Base-by-base conservation (phyloP, 306 rosid genomes). In the Lathyrus aphaca region DNA sequence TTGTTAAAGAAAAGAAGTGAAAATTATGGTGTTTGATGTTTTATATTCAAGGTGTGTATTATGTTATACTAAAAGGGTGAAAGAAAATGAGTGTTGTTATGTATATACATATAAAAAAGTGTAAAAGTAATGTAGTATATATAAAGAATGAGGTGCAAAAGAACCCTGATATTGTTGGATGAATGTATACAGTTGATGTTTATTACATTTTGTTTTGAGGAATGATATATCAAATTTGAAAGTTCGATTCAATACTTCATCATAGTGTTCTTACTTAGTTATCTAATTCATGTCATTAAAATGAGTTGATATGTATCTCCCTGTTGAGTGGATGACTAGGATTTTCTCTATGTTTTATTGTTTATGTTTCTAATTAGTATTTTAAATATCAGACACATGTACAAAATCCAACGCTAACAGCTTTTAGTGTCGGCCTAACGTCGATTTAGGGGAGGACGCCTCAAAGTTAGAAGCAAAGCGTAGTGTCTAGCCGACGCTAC, bases 1-100 rank as follows among this genome's bases (percentile, higher is more conserved):
- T 73, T 51, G 56, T 51, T 51, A 64, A 64, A 40, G 18, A 64
- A 39, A 64, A 38, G 8, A 63, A 50, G 55, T 73, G 30, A 23
- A 49, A 38, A 16, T n/a, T 61, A 12, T 37, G 27, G 48, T 37
- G 66, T 9, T 37, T 37, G 29, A 37, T 16, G 46, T 15, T 59
- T 59, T 14, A 15, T 43, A 32, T 59, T 59, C 25, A 59, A 32
- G 43, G 37, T 1, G 7, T 16, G 0, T 53, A 23, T 3, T 53
- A 12, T 53, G 59, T 53, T 21, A 3, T 10, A 32, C 44, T 32
- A 60, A 11, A 60, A 15, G 9, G 35, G 12, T 25, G 39, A 21
- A 54, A 5, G 10, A 12, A 23, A 53, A 21, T 4, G 30, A 21
- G 4, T 25, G 17, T 25, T 15, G 5, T 3, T 10, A 11, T 54